Evolutionary conservation across 2,329 filamentous ascomycete species (phyloP), one percentile per base, ranked within the genome.

Genomic region (Calonectria pauciramosa): DNA sequence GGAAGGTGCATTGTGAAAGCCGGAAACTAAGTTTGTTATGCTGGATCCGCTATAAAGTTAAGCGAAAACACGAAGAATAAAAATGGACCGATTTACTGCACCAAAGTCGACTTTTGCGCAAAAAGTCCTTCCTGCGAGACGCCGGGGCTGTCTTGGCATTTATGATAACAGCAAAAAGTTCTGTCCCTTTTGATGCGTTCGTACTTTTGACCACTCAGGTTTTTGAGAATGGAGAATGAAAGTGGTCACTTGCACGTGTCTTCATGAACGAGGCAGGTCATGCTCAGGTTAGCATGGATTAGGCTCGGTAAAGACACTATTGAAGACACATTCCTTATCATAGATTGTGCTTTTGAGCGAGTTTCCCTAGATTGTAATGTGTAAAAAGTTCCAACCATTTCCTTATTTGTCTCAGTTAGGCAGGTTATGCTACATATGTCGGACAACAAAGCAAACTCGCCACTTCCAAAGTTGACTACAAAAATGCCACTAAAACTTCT

Each of bases 231-330:
- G 20, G 34, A 52, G 32, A 44, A 36, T 6, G 13, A n/a, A n/a
- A 23, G 11, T 20, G 9, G 59, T 16, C 9, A n/a, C 36, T 44
- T n/a, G 60, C 60, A 32, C 32, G 34, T 66, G 28, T 23, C 18
- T 2, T 20, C 23, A 71, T 65, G 9, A 71, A 71, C 51, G 52
- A 60, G 70, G 70, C 68, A 70, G 68, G 68, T 65, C 68, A 63
- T 32, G 28, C 34, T 70, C 38, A 20, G 56, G 16, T 4, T 34
- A 16, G 23, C 23, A 63, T 41, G 47, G 44, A 18, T 26, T 26
- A 16, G 9, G 44, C 16, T 32, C 44, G 26, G 3, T n/a, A 54
- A 28, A 18, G 34, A 69, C 60, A 52, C 20, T 32, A n/a, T 41
- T 49, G 23, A 34, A 44, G 32, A 8, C n/a, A 3, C 3, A 54